Conservation (phyloP, 2,329 filamentous ascomycete genomes). For the Epichloe hybrida region DNA sequence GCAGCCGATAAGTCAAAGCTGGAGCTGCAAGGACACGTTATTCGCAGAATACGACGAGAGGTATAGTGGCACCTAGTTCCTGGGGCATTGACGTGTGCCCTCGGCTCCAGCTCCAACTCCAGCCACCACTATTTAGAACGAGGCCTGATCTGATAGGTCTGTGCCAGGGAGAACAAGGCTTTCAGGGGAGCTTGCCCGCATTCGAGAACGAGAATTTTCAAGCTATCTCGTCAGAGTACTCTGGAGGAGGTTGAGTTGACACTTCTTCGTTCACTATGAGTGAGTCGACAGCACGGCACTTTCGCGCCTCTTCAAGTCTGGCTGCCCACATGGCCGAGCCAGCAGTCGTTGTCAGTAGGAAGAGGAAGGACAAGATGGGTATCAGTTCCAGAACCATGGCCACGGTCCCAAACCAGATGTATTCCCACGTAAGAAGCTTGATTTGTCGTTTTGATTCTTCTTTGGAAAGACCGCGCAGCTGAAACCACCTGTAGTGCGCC, state of each 20-base stretch:
- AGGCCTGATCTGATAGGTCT: neutral
- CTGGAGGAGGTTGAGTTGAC: constrained; percentile 12
- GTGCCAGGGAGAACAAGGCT: neutral
- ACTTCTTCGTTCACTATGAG: constrained; percentile 7
- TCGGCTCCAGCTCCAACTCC: no score
- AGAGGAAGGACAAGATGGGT: constrained; percentile 84
- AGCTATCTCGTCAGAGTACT: constrained; percentile 15
- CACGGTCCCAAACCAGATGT: constrained; percentile 84
- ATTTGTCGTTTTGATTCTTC: constrained; percentile 62
- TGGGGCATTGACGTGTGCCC: no score
- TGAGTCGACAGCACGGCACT: constrained; percentile 7
- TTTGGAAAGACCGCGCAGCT: constrained; percentile 60
- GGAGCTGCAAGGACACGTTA: neutral
- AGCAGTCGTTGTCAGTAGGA: constrained; percentile 73
- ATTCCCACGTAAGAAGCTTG: constrained; percentile 58
- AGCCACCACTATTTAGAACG: no score
- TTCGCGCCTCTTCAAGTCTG: constrained; percentile 52
- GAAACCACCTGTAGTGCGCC: constrained; percentile 82
- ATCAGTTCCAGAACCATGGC: constrained; percentile 78
- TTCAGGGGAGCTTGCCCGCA: neutral
- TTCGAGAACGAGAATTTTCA: neutral
- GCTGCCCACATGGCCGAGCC: constrained; percentile 81
- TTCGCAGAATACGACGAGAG: neutral
- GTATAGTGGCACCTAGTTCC: neutral
- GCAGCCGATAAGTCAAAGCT: neutral